A percentile compares a stretch with the other conserved stretches of the same genome.
phyloP scores from a whole-genome alignment of 2,329 filamentous ascomycete genomes.

The Alternaria gansuensis region DNA sequence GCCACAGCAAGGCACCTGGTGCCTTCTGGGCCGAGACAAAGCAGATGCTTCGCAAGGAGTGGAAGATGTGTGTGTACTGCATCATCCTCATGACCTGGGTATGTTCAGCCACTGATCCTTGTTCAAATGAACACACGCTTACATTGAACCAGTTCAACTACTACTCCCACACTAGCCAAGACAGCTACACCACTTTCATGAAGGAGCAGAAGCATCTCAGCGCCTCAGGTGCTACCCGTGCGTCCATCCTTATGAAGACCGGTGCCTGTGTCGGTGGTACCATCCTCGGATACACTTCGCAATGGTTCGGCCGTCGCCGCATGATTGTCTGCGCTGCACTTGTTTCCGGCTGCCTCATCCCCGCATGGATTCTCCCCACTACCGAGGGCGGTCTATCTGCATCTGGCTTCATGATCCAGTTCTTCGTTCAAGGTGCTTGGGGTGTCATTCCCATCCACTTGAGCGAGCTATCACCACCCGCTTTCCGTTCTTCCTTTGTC shows the following conservation, averaged over 20 bases:
- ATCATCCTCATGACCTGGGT: conserved; percentile 78
- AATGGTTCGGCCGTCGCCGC: conserved; percentile 77
- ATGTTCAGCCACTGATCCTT: conserved; percentile 22
- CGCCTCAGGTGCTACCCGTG: conserved; percentile 71
- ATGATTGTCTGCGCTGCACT: conserved; percentile 70
- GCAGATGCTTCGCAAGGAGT: conserved; percentile 73
- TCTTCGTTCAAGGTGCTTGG: conserved; percentile 58
- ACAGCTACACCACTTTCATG: conserved; percentile 85
- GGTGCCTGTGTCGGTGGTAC: conserved; percentile 79
- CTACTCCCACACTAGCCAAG: conserved; percentile 81
- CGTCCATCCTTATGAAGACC: conserved; percentile 82
- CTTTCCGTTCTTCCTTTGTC: conserved; percentile 75
- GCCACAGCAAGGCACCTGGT: conserved; percentile 59
- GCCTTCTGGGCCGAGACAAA: conserved; percentile 75
- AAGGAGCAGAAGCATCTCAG: conserved; percentile 73
- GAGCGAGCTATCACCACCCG: conserved; percentile 75
- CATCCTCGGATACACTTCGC: conserved; percentile 76
- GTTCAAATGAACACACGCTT: neutral
- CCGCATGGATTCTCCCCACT: conserved; percentile 74
- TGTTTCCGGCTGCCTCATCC: conserved; percentile 69
- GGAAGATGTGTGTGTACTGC: conserved; percentile 81
- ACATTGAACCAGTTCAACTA: conserved; percentile 58
- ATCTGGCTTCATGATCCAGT: conserved; percentile 73
- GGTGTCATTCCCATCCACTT: conserved; percentile 69
- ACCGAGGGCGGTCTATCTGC: conserved; percentile 68